Percentiles rank a stretch among this genome's conserved stretches.
These are phyloP conservation scores for Talaromyces liani DNA, from an alignment of 495 filamentous ascomycete genomes.

Conservation along the genomic window DNA sequence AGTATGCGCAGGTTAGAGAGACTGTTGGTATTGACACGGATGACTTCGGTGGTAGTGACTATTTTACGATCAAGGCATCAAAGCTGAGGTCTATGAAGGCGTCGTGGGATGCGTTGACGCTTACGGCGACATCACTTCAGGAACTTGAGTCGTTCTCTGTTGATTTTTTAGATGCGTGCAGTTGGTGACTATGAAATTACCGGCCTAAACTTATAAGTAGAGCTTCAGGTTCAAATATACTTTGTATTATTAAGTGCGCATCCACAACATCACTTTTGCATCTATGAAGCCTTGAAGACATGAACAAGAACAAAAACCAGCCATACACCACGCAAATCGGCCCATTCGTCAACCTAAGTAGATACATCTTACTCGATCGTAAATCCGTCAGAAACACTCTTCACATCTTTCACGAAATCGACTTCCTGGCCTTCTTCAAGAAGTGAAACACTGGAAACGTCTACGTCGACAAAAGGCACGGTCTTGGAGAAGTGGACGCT, in stretches of 20 bases:
- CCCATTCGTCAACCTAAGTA: background rate
- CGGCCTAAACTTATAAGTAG: constrained; percentile 18
- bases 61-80: constrained; percentile 4
- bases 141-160: background rate
- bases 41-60: background rate
- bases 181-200: background rate
- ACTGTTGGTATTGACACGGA: background rate
- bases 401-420: constrained; percentile 82
- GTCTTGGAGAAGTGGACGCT: constrained; percentile 80
- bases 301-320: constrained; percentile 11
- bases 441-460: constrained; percentile 68
- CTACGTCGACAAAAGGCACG: constrained; percentile 80
- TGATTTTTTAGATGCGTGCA: background rate
- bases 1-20: background rate
- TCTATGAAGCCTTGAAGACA: background rate
- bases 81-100: background rate
- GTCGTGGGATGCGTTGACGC: background rate
- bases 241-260: constrained; percentile 11
- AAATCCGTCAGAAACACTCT: constrained; percentile 75
- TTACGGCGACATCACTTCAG: background rate
- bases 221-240: constrained; percentile 10
- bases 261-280: constrained; percentile 2
- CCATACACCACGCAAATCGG: background rate
- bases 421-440: constrained; percentile 76
- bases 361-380: constrained; percentile 56